phyloP scores from a whole-genome alignment of 2,329 filamentous ascomycete species.

The Triangularia setosa region DNA sequence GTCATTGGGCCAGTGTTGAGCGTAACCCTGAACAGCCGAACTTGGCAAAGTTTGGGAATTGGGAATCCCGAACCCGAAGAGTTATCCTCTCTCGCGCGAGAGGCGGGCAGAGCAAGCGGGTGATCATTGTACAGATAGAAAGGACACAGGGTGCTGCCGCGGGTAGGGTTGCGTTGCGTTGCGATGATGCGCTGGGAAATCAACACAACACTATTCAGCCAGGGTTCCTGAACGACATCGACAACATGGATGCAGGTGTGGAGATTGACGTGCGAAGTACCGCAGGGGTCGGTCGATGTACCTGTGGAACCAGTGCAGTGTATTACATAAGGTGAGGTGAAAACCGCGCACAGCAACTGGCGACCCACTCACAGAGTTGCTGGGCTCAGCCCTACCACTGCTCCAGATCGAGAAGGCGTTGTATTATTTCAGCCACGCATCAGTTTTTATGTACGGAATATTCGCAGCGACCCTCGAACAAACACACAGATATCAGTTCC shows the following conservation, averaged over 20 bases:
- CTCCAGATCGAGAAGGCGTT: conserved; percentile 1
- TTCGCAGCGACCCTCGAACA: background rate
- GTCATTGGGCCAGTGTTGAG: background rate
- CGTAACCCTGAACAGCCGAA: background rate
- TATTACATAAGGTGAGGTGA: background rate
- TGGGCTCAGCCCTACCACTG: conserved; percentile 1
- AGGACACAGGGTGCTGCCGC: background rate
- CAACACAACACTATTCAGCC: background rate
- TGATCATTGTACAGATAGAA: background rate
- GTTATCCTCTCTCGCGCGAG: background rate
- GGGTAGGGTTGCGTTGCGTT: background rate
- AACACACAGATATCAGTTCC: background rate
- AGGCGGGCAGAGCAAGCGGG: background rate
- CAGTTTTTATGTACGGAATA: background rate
- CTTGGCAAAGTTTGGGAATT: background rate
- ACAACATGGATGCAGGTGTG: conserved; percentile 6
- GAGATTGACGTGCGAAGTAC: conserved; percentile 2
- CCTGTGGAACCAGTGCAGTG: background rate
- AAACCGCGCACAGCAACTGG: background rate
- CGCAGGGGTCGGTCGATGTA: conserved; percentile 10
- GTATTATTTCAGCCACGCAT: conserved; percentile 6
- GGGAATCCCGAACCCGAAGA: background rate
- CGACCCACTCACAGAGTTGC: background rate
- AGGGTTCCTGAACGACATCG: background rate
- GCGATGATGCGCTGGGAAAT: background rate